Percentiles rank a stretch among this genome's conserved stretches.
Evolutionary conservation across 176 grass and related monocot genomes (phyloP).

Genomic region (Oryza brachyantha): DNA sequence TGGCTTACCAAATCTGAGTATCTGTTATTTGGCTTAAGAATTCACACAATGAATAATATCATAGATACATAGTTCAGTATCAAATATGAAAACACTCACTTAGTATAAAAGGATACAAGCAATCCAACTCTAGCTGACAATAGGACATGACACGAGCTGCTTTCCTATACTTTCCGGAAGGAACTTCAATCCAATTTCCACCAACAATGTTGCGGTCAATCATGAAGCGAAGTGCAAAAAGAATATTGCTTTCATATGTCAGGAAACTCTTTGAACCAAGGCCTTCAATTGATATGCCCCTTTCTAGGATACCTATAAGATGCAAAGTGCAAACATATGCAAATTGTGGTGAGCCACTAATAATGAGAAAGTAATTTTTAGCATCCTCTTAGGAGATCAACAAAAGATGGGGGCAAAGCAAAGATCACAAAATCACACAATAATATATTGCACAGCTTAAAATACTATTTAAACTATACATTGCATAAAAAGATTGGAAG

Average conservation of each 20-base stretch:
- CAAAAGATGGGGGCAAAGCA: not conserved
- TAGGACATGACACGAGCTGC: constrained; percentile 63
- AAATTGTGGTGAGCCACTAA: constrained; percentile 16
- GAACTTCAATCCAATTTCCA: constrained; percentile 95
- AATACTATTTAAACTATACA: not conserved
- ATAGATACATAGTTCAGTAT: not conserved
- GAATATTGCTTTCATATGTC: constrained; percentile 97
- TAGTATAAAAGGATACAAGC: constrained; percentile 70
- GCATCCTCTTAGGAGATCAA: not conserved
- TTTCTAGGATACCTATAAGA: constrained; percentile 82
- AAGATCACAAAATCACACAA: constrained; percentile 3
- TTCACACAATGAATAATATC: constrained; percentile 5
- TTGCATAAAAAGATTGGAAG: not conserved
- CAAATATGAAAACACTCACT: constrained; percentile 20
- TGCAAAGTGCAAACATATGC: constrained; percentile 26
- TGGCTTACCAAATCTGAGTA: constrained; percentile 87
- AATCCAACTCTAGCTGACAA: constrained; percentile 87
- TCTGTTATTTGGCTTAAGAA: constrained; percentile 53
- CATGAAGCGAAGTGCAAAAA: constrained; percentile 98
- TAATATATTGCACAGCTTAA: constrained; percentile 27
- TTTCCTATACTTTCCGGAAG: constrained; percentile 88
- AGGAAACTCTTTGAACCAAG: constrained; percentile 81
- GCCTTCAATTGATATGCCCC: constrained; percentile 77
- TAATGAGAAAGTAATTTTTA: not conserved
- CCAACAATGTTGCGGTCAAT: constrained; percentile 92